phyloP scores from a whole-genome alignment of 1,284 basidiomycete species.

The Crucibulum cyathiforme region DNA sequence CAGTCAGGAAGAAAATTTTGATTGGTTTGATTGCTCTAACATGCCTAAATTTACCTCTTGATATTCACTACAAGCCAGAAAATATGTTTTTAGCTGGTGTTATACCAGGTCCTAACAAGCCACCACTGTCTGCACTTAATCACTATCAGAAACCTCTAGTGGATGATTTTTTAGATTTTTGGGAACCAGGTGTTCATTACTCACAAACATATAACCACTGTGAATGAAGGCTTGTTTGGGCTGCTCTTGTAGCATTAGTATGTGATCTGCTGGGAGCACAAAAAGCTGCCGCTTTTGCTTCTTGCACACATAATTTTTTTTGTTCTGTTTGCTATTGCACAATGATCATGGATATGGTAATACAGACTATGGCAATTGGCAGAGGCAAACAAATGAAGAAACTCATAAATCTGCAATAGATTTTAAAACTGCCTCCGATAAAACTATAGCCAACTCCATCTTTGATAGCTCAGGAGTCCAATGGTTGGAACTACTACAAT shows the following conservation, averaged over 20 bases:
- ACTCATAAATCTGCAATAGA: background rate
- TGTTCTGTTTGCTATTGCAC: background rate
- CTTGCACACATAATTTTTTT: background rate
- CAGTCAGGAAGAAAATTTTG: conserved; percentile 30
- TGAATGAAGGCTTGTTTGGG: conserved; percentile 17
- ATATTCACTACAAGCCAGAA: conserved; percentile 29
- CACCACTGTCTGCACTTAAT: conserved; percentile 27
- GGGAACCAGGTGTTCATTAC: conserved; percentile 33
- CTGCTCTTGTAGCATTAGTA: conserved; percentile 29
- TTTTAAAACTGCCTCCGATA: background rate
- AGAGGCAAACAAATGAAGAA: background rate
- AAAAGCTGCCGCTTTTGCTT: conserved; percentile 26
- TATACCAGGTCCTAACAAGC: conserved; percentile 35
- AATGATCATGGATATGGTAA: background rate
- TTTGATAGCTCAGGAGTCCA: conserved; percentile 7
- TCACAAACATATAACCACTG: conserved; percentile 19
- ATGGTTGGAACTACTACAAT: conserved; percentile 12
- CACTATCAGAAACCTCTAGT: conserved; percentile 33
- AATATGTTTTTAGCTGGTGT: conserved; percentile 36
- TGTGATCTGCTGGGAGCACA: conserved; percentile 32
- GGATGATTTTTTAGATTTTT: conserved; percentile 32
- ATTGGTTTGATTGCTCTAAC: conserved; percentile 39
- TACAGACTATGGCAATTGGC: background rate
- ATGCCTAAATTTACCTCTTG: conserved; percentile 31
- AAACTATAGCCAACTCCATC: background rate